Percentiles rank a stretch among this genome's conserved stretches.
Conservation (phyloP, 2,329 filamentous ascomycete genomes). For the Aspergillus proliferans region DNA sequence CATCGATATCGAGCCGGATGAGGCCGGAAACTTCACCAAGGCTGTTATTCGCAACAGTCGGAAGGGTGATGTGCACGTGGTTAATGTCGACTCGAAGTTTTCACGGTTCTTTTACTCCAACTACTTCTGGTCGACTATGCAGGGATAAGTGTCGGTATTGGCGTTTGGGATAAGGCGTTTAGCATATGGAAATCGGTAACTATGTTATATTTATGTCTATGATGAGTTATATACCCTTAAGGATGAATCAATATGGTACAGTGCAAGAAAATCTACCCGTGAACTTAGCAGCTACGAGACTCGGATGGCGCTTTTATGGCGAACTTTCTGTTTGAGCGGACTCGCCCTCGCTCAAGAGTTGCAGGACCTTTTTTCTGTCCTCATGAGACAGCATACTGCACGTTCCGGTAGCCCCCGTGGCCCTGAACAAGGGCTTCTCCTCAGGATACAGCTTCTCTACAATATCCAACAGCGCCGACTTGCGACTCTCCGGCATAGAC, state of each 20-base stretch:
- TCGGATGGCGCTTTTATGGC: not conserved
- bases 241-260: not conserved
- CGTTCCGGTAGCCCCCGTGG: not conserved
- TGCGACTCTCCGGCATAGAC: slow-evolving; percentile 9
- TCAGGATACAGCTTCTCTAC: slow-evolving; percentile 23
- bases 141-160: slow-evolving; percentile 25
- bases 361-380: slow-evolving; percentile 16
- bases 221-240: not conserved
- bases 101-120: slow-evolving; percentile 89
- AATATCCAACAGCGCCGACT: slow-evolving; percentile 21
- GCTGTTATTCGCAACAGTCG: slow-evolving; percentile 78
- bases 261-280: not conserved
- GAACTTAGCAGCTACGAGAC: not conserved
- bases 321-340: not conserved
- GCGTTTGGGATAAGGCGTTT: slow-evolving; percentile 14
- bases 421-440: slow-evolving; percentile 14
- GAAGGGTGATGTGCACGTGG: slow-evolving; percentile 88
- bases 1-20: slow-evolving; percentile 79
- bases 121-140: slow-evolving; percentile 90
- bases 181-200: not conserved
- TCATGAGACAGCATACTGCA: slow-evolving; percentile 14
- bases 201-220: not conserved
- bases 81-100: slow-evolving; percentile 91
- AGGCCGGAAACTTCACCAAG: slow-evolving; percentile 73
- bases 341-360: slow-evolving; percentile 7